phyloP scores from a whole-genome alignment of 306 rosid genomes.

The Prunus campanulata region DNA sequence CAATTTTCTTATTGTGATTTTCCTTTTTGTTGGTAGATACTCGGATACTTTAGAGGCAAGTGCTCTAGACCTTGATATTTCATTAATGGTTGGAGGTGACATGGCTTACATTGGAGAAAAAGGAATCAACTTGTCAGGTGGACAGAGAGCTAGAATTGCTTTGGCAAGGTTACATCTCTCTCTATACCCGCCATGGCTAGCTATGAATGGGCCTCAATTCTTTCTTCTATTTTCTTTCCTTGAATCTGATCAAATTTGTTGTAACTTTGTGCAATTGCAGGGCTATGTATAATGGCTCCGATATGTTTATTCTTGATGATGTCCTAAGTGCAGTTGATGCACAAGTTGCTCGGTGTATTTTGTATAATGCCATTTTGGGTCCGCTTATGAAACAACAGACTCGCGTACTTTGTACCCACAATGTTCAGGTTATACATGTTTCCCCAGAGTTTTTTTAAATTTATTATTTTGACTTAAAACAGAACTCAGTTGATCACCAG shows the following conservation, averaged over 20 bases:
- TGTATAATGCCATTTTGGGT: constrained; percentile 72
- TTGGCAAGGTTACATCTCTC: constrained; percentile 67
- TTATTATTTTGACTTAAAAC: not conserved
- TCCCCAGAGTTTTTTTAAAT: not conserved
- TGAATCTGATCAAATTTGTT: constrained; percentile 15
- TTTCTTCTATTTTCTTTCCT: not conserved
- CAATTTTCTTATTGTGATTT: not conserved
- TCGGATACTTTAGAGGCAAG: constrained; percentile 65
- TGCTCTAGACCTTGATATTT: constrained; percentile 81
- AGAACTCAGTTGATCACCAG: not conserved
- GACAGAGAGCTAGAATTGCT: constrained; percentile 96
- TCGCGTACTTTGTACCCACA: constrained; percentile 80
- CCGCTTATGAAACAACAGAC: constrained; percentile 64
- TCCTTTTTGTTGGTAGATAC: constrained; percentile 52
- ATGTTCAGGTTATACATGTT: constrained; percentile 59
- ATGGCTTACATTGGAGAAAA: constrained; percentile 89
- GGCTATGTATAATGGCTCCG: constrained; percentile 80
- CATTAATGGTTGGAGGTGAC: constrained; percentile 90
- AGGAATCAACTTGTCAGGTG: constrained; percentile 89
- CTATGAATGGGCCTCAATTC: not conserved
- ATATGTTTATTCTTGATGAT: constrained; percentile 82
- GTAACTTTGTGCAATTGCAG: constrained; percentile 45
- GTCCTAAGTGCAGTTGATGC: constrained; percentile 93
- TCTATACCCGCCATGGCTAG: constrained; percentile 5
- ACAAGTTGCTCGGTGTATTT: constrained; percentile 81